Evolutionary conservation across 2,329 filamentous ascomycete genomes (phyloP), one percentile per base, ranked within the genome.

Genomic region (Colletotrichum neosansevieriae): DNA sequence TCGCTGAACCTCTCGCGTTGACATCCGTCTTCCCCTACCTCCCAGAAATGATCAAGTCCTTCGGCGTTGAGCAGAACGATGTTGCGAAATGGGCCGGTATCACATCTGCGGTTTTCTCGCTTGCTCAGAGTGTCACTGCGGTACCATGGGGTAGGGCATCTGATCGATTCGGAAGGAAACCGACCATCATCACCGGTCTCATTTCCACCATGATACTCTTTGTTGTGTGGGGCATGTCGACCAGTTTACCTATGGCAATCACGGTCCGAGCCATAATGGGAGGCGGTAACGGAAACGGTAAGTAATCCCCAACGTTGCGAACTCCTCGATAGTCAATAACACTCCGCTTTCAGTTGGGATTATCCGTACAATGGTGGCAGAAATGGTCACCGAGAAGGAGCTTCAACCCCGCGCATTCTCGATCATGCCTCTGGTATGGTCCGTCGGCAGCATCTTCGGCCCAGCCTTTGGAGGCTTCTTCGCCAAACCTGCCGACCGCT

Each of bases 351-450:
- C 45, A 90, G 91, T 95, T n/a, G 92, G 96, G 1, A 98, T 98
- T 70, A 91, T 98, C 71, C 84, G 94, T 72, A 97, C 94, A 15
- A 94, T 96, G 82, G 94, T 98, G 2, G 95, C 95, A 0, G 95
- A 98, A 78, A 90, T 98, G 86, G 94, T 97, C 2, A 92, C 94
- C 0, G 90, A 96, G 77, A 94, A 88, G 77, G 92, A 94, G 75
- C 84, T 97, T 6, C 95, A 98, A 75, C 94, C 95, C 0, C 85
- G 89, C 59, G 96, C 96, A 0, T 98, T 98, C 78, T 94, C 91
- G 71, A 85, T 98, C 51, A 98, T 98, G 94, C 95, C 95, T 4
- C 81, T 98, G 15, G 92, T 88, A 36, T 98, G 94, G 92, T 94
- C 91, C 11, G 83, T 98, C 59, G 95, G 95, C 0, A 92, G 90